phyloP scores from a whole-genome alignment of 1,284 basidiomycete genomes.

The Naganishia cerealis region DNA sequence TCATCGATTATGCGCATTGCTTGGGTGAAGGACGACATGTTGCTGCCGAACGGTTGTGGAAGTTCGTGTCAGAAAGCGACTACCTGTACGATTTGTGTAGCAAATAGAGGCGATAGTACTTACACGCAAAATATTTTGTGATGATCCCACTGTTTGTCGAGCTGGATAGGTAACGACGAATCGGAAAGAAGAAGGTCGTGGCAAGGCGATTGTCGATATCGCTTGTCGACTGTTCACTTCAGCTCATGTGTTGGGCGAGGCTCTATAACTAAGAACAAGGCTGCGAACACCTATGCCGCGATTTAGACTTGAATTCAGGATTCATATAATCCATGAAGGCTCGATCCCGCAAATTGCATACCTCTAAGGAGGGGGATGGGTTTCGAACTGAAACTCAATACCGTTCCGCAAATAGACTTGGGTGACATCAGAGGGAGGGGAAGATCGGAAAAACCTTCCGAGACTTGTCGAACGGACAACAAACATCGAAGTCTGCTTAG shows the following conservation, averaged over 20 bases:
- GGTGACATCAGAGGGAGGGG: too few species aligned
- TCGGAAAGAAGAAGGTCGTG: too few species aligned
- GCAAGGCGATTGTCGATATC: neutral
- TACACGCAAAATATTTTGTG: neutral
- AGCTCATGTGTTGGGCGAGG: neutral
- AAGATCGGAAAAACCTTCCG: too few species aligned
- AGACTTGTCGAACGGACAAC: too few species aligned
- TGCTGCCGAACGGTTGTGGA: neutral
- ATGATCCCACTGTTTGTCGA: too few species aligned
- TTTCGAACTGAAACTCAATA: constrained; percentile 1
- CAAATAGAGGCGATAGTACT: neutral
- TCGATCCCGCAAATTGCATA: neutral
- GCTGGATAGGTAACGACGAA: too few species aligned
- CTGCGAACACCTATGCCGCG: too few species aligned
- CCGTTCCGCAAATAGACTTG: neutral
- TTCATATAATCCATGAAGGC: too few species aligned
- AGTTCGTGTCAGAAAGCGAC: neutral
- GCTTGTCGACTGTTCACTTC: neutral
- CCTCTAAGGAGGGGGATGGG: neutral
- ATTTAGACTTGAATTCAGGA: too few species aligned
- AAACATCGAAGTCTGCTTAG: constrained; percentile 24
- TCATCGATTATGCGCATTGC: constrained; percentile 14
- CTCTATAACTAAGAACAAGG: too few species aligned
- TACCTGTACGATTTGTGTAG: neutral
- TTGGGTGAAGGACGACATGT: constrained; percentile 14